Evolutionary conservation across 257 asterid genomes (phyloP), one percentile per base, ranked within the genome.

Genomic region (Nicotiana paniculata): DNA sequence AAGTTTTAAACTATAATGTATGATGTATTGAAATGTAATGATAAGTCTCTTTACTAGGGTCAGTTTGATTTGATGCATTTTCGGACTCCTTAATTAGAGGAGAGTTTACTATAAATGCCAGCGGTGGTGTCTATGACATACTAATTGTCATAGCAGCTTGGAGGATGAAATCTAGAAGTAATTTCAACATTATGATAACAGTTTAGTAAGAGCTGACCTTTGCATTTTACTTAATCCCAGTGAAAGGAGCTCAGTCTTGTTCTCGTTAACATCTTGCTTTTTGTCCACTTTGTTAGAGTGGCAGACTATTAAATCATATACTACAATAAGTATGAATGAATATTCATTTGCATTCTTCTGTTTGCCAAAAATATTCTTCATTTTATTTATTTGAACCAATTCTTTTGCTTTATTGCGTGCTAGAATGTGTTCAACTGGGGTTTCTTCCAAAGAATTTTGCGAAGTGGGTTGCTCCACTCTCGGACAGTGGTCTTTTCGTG

Each of bases 391-490:
- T 75, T 75, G 80, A 75, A 46, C 24, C 61, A 46, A 24, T 6
- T 75, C 43, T 26, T 74, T 75, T 75, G 63, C 63, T 53, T 75
- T 75, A 26, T 64, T 64, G 48, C 64, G 83, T 43, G 43, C 75
- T 83, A 93, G 97, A 91, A 89, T 89, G 81, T 75, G 87, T 95
- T 70, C 97, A 95, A 85, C 90, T 95, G 83, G 98, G 97, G 37
- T 95, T 95, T 90, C 93, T 93, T 78, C 97, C 97, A 2, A 90
- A 90, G 86, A 86, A 84, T 88, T 62, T 91, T 76, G 98, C 94
- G 68, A 90, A 88, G 88, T 95, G 97, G 97, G 96, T 93, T 58
- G 94, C 97, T 83, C 93, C 95, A 83, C 91, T 93, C n/a, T 87
- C 95, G 26, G 97, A 93, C 86, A 83, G 39, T 64, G 96, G 93